A percentile compares a stretch with the other conserved stretches of the same genome.
These are phyloP conservation scores for Cicer yamashitae DNA, from an alignment of 306 rosid species.

Conservation along the genomic window DNA sequence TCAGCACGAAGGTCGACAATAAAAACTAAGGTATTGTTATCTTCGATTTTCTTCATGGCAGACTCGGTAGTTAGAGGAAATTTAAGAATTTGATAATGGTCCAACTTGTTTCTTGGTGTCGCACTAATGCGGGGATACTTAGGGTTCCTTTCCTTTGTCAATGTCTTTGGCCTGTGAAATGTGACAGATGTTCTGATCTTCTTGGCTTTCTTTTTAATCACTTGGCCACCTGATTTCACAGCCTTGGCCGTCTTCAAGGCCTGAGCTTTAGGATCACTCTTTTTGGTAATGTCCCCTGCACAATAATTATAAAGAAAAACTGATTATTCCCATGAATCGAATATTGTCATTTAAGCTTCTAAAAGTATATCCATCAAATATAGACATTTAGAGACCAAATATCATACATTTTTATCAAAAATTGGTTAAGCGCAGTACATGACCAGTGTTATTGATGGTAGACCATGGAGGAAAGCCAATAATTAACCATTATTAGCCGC, in stretches of 20 bases:
- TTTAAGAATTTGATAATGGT: conserved; percentile 85
- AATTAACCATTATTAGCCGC: no score
- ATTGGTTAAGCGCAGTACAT: background rate
- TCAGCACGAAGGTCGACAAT: conserved; percentile 87
- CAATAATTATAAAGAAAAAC: background rate
- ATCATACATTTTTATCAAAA: background rate
- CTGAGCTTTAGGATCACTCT: conserved; percentile 78
- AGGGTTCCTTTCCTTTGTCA: conserved; percentile 79
- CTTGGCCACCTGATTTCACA: conserved; percentile 71
- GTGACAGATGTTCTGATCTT: conserved; percentile 87
- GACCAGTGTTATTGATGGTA: background rate
- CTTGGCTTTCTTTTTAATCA: conserved; percentile 76
- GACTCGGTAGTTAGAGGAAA: conserved; percentile 83
- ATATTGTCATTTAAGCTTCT: background rate
- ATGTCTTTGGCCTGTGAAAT: conserved; percentile 86
- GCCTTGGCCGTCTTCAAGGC: conserved; percentile 96
- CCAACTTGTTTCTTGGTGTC: conserved; percentile 87
- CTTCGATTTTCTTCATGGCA: conserved; percentile 96
- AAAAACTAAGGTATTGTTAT: conserved; percentile 83
- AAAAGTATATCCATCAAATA: background rate
- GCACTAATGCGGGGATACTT: conserved; percentile 88
- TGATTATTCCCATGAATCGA: background rate
- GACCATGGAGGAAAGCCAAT: no score
- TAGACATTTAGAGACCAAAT: background rate
- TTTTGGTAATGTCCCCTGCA: conserved; percentile 64